Evolutionary conservation across 306 rosid species (phyloP).

Genomic region (Ammopiptanthus mongolicus): DNA sequence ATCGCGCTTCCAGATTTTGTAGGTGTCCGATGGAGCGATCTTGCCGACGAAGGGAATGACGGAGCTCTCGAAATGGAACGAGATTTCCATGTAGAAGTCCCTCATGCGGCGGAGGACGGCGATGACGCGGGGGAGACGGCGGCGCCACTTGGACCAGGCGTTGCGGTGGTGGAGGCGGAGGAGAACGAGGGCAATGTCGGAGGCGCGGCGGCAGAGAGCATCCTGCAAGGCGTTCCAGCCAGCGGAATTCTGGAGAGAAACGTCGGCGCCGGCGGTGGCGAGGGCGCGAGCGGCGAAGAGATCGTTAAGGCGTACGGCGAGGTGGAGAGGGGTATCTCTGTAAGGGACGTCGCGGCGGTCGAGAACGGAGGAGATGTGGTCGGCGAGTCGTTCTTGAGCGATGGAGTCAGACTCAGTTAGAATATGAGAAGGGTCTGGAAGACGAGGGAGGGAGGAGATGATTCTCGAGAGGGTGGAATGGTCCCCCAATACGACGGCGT

Average conservation of each 20-base stretch:
- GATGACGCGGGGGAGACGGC: conserved; percentile 71
- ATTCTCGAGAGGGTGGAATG: conserved; percentile 58
- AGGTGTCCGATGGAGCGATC: conserved; percentile 82
- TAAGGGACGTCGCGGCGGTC: conserved; percentile 91
- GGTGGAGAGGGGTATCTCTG: conserved; percentile 88
- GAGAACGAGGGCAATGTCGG: conserved; percentile 61
- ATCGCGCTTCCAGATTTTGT: conserved; percentile 83
- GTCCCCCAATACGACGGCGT: conserved; percentile 61
- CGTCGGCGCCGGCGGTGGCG: conserved; percentile 78
- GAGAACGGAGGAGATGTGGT: conserved; percentile 51
- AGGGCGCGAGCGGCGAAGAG: conserved; percentile 42
- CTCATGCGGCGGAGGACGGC: conserved; percentile 87
- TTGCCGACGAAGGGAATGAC: conserved; percentile 81
- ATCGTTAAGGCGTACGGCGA: conserved; percentile 74
- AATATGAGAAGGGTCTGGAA: conserved; percentile 59
- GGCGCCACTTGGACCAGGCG: conserved; percentile 95
- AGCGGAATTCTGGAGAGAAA: conserved; percentile 71
- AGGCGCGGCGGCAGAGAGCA: conserved; percentile 76
- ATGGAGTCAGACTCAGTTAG: conserved; percentile 77
- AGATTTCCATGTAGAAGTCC: conserved; percentile 98
- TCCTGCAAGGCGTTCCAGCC: conserved; percentile 92
- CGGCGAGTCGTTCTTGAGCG: conserved; percentile 70
- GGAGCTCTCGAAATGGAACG: conserved; percentile 83
- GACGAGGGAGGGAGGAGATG: conserved; percentile 59
- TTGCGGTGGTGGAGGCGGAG: conserved; percentile 75